Evolutionary conservation across 1,139 yeast species (phyloP).

Genomic region (Scheffersomyces insectosa): DNA sequence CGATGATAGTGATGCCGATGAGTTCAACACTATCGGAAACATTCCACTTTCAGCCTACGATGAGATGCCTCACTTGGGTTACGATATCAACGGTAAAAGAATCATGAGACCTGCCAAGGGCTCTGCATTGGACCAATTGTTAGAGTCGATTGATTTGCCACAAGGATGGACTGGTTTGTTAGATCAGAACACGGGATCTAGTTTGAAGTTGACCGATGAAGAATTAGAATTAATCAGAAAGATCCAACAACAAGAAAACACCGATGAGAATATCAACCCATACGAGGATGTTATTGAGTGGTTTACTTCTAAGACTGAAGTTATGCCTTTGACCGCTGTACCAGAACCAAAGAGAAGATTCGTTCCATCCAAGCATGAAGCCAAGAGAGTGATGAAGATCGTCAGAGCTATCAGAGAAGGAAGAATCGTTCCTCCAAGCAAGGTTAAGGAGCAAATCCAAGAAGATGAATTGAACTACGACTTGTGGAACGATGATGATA

Average conservation of each 20-base stretch:
- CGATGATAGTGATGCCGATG: slow-evolving; percentile 89
- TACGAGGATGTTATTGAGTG: slow-evolving; percentile 94
- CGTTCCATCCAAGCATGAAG: slow-evolving; percentile 95
- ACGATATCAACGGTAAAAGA: slow-evolving; percentile 94
- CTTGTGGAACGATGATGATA: slow-evolving; percentile 77
- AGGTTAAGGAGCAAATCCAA: slow-evolving; percentile 53
- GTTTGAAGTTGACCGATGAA: slow-evolving; percentile 81
- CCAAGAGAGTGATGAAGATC: slow-evolving; percentile 92
- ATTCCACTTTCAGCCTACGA: slow-evolving; percentile 92
- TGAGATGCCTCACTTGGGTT: slow-evolving; percentile 96
- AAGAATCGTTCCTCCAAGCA: slow-evolving; percentile 74
- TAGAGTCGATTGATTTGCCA: slow-evolving; percentile 90
- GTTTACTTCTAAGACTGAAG: slow-evolving; percentile 83
- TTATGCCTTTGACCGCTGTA: slow-evolving; percentile 89
- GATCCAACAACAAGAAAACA: slow-evolving; percentile 80
- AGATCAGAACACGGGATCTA: slow-evolving; percentile 87
- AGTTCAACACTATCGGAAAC: slow-evolving; percentile 87
- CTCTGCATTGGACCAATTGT: slow-evolving; percentile 83
- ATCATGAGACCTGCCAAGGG: slow-evolving; percentile 99
- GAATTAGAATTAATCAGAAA: slow-evolving; percentile 87
- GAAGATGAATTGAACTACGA: slow-evolving; percentile 62
- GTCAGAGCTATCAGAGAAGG: slow-evolving; percentile 97
- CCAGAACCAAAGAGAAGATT: slow-evolving; percentile 98
- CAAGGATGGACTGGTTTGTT: slow-evolving; percentile 98
- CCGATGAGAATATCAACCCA: slow-evolving; percentile 80